phyloP scores from a whole-genome alignment of 768 basidiomycete genomes.

The Astraeus odoratus region DNA sequence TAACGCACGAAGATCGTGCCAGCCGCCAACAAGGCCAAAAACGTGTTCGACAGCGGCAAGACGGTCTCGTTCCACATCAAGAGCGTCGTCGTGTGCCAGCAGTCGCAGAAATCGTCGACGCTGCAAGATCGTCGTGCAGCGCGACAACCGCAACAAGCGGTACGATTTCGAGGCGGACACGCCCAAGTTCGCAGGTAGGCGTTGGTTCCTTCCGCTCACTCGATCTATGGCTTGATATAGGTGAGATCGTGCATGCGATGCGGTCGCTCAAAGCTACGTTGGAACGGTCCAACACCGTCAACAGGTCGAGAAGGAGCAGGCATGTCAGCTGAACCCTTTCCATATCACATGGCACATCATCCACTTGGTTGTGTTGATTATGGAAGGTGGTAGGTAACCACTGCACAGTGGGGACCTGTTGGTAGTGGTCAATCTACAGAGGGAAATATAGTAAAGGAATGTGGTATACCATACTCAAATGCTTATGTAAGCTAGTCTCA shows the following conservation, averaged over 20 bases:
- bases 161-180: constrained; percentile 98
- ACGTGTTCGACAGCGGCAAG: constrained; percentile 83
- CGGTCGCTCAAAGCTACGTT: constrained; percentile 55
- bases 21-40: constrained; percentile 66
- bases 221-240: constrained; percentile 24
- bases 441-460: no score
- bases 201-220: neutral
- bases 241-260: constrained; percentile 74
- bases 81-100: constrained; percentile 75
- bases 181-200: constrained; percentile 68
- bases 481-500: no score
- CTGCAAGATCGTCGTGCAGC: constrained; percentile 78
- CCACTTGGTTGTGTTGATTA: no score
- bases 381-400: no score
- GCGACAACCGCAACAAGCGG: constrained; percentile 72
- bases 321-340: constrained; percentile 37
- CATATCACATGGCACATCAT: no score
- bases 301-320: constrained; percentile 55
- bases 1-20: constrained; percentile 69
- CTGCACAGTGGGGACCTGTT: no score
- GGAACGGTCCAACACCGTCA: constrained; percentile 59
- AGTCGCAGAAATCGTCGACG: constrained; percentile 71
- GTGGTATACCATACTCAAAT: no score
- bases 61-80: constrained; percentile 92
- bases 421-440: no score